phyloP scores from a whole-genome alignment of 2,329 filamentous ascomycete species.

The Aureobasidium zeae region DNA sequence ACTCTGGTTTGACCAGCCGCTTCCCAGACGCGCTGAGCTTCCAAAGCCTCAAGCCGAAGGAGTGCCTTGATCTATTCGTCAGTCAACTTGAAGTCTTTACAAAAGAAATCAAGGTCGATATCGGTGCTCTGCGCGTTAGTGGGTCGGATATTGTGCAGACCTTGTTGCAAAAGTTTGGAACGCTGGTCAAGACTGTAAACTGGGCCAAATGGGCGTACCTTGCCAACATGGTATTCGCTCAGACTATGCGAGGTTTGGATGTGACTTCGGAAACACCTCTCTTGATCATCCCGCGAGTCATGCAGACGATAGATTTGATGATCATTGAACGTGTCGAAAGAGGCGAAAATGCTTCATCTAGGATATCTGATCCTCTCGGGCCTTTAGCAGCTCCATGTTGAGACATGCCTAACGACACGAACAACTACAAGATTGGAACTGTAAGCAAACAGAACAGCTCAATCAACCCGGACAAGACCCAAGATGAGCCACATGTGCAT shows the following conservation, averaged over 20 bases:
- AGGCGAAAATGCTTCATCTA: neutral
- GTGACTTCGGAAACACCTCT: neutral
- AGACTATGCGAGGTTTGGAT: neutral
- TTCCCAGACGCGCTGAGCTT: slow-evolving; percentile 57
- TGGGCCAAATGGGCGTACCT: neutral
- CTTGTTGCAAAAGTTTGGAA: neutral
- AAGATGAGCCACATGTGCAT: neutral
- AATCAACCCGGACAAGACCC: neutral
- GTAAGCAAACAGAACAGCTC: neutral
- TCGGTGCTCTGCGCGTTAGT: neutral
- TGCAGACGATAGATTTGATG: neutral
- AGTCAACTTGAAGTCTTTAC: neutral
- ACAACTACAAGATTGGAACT: neutral
- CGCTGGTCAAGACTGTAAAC: neutral
- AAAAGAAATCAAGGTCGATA: neutral
- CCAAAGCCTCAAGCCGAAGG: neutral
- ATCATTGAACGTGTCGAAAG: neutral
- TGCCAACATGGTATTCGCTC: neutral
- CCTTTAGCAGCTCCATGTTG: neutral
- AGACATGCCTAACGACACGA: neutral
- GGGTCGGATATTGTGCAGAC: neutral
- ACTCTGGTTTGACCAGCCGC: slow-evolving; percentile 54
- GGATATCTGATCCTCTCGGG: neutral
- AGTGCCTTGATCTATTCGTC: neutral
- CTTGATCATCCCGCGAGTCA: neutral